A percentile compares a stretch with the other conserved stretches of the same genome.
phyloP scores from a whole-genome alignment of 805 yeast genomes.

The Spathaspora passalidarum region DNA sequence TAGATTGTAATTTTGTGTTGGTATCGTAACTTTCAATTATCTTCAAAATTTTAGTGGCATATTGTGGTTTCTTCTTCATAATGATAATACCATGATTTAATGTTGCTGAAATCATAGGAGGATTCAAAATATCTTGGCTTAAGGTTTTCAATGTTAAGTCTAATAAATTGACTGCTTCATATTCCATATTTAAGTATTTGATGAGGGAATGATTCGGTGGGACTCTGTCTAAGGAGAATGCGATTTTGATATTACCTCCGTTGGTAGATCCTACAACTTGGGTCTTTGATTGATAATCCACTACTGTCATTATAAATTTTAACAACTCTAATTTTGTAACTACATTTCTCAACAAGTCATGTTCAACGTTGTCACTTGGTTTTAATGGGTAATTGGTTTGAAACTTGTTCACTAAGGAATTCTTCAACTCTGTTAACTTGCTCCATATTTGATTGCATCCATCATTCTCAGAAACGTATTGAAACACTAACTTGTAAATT shows the following conservation, averaged over 20 bases:
- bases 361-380: conserved; percentile 45
- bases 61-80: conserved; percentile 63
- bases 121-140: conserved; percentile 50
- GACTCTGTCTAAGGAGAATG: conserved; percentile 48
- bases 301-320: conserved; percentile 56
- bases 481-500: conserved; percentile 44
- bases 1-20: conserved; percentile 52
- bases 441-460: conserved; percentile 52
- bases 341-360: conserved; percentile 48
- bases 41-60: conserved; percentile 53
- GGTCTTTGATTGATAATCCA: conserved; percentile 47
- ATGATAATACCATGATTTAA: conserved; percentile 62
- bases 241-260: conserved; percentile 20
- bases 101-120: conserved; percentile 62
- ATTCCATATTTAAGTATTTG: conserved; percentile 51
- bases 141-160: conserved; percentile 62
- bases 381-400: conserved; percentile 52
- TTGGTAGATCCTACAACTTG: conserved; percentile 17
- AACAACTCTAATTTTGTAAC: conserved; percentile 67
- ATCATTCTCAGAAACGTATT: conserved; percentile 45
- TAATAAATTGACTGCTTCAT: conserved; percentile 64
- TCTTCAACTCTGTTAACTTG: conserved; percentile 53
- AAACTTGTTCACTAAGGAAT: conserved; percentile 59
- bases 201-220: conserved; percentile 64
- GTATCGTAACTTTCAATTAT: conserved; percentile 61